Conservation (phyloP, 345 rosid species). For the Linum trigynum region DNA sequence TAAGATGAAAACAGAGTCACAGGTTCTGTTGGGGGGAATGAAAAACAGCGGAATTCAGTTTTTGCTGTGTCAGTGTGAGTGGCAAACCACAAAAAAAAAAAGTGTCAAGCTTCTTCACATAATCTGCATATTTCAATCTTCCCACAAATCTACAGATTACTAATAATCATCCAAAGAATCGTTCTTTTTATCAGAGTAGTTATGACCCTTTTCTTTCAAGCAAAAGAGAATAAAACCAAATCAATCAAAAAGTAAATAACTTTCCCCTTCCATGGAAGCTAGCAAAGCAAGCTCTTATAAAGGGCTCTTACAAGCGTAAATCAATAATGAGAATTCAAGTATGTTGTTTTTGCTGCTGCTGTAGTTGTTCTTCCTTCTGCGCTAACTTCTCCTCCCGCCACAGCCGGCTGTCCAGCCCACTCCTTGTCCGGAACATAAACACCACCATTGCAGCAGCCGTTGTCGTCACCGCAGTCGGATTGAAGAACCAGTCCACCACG, state of each 20-base stretch:
- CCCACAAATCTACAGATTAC: neutral
- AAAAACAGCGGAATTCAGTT: neutral
- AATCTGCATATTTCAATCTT: too few relatives aligned
- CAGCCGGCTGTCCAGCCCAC: conserved; percentile 53
- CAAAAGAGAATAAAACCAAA: neutral
- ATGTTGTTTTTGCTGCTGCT: conserved; percentile 15
- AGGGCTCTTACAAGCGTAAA: conserved; percentile 42
- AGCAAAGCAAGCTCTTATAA: conserved; percentile 35
- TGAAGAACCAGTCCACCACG: conserved; percentile 85
- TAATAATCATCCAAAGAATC: neutral
- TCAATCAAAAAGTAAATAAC: neutral
- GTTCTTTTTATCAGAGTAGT: too few relatives aligned
- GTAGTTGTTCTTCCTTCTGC: conserved; percentile 24
- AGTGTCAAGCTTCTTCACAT: neutral
- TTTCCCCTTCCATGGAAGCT: neutral
- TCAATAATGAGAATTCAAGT: conserved; percentile 42
- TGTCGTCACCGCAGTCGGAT: neutral
- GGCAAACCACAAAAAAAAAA: neutral
- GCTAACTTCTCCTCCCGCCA: conserved; percentile 61
- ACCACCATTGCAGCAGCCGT: neutral
- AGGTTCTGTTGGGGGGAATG: conserved; percentile 24
- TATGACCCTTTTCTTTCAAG: neutral
- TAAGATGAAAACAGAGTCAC: neutral
- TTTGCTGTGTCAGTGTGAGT: too few relatives aligned
- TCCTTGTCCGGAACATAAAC: conserved; percentile 16